Evolutionary conservation across 2,329 filamentous ascomycete genomes (phyloP).

Genomic region (Didymella pinodella): DNA sequence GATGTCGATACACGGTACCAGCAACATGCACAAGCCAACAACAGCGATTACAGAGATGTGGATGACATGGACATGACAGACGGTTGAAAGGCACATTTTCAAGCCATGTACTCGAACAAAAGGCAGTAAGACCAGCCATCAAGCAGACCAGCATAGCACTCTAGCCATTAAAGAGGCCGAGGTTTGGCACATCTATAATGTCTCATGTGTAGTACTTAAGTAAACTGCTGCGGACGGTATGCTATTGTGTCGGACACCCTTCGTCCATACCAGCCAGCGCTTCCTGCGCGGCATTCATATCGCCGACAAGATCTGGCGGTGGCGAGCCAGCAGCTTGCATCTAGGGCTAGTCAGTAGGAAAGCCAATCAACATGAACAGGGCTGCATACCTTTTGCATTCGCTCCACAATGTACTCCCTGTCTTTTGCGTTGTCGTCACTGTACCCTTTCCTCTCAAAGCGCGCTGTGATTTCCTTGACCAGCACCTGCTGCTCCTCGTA

Average conservation of each 20-base stretch:
- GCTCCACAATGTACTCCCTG: constrained; percentile 91
- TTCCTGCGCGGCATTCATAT: constrained; percentile 84
- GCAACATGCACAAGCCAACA: constrained; percentile 27
- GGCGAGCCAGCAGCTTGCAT: constrained; percentile 97
- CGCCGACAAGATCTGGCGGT: constrained; percentile 87
- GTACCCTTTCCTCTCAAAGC: constrained; percentile 85
- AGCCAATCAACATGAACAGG: neutral
- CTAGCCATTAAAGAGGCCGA: neutral
- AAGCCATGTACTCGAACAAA: neutral
- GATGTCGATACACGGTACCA: constrained; percentile 56
- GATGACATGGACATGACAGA: constrained; percentile 48
- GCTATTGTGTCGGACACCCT: constrained; percentile 69
- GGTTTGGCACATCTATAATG: neutral
- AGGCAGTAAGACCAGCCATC: neutral
- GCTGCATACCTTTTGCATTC: constrained; percentile 86
- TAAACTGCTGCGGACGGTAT: constrained; percentile 11
- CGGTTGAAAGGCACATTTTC: constrained; percentile 20
- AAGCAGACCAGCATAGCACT: neutral
- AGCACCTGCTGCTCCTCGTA: constrained; percentile 82
- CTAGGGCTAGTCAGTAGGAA: constrained; percentile 56
- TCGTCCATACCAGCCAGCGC: constrained; percentile 63
- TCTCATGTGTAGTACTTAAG: neutral
- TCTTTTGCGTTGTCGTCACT: constrained; percentile 81
- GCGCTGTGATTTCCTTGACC: constrained; percentile 84
- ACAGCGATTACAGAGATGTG: constrained; percentile 23